Evolutionary conservation across 1,284 basidiomycete species (phyloP), one percentile per base, ranked within the genome.

Genomic region (Coniophora puteana): DNA sequence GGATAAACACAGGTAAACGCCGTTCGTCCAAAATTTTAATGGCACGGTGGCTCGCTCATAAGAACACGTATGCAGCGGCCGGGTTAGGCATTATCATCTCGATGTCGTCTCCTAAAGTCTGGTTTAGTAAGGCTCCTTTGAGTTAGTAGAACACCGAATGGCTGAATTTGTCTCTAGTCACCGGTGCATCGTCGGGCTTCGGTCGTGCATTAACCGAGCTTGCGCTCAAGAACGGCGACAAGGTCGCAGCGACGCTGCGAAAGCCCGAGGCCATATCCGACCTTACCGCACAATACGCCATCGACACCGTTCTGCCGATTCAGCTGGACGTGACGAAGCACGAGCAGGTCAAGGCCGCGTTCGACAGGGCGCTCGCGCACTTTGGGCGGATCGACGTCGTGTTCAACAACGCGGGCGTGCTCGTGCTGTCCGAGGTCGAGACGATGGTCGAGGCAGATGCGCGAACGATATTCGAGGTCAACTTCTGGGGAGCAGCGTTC

Each of bases 361-460:
- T 38, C 27, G 36, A 12, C 11, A 21, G 23, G 7, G 36, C 36
- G 21, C 16, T 14, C 12, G 21, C 25, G n/a, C 14, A 13, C 5
- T 38, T 38, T 20, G 36, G 36, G 13, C 31, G 31, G 13, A 18
- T 33, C 16, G 16, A 33, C 38, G 57, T 41, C 13, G 65, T 69
- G 2, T 58, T 61, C 43, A 69, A 67, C 52, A 71, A 68, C 37
- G 67, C 66, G 8, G 41, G 36, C 7, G 17, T 20, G n/a, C 16
- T 0, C 4, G 11, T 39, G 6, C 0, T 27, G 2, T 20, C 29
- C 13, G 36, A 39, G 13, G 8, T 33, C 12, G 36, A 43, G 8
- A 28, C 27, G 16, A 53, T 57, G 38, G 49, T 49, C 4, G 63
- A 68, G 17, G 57, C 62, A 5, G 51, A 44, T 3, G 61, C 59